A percentile compares a stretch with the other conserved stretches of the same genome.
phyloP scores from a whole-genome alignment of 768 basidiomycete genomes.

The Pleurotus platypus region DNA sequence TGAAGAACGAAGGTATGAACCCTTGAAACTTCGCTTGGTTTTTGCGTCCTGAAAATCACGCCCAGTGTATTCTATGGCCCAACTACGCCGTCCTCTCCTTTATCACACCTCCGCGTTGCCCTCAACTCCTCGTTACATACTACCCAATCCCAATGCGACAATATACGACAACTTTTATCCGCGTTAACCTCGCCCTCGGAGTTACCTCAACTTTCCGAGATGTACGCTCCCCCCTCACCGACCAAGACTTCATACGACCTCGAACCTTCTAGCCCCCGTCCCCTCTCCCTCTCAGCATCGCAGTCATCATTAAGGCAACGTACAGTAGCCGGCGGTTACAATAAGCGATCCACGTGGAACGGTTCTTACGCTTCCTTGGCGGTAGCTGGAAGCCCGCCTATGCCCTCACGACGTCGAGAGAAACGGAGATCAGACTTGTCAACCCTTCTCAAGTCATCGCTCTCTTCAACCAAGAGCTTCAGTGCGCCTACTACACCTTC shows the following conservation, averaged over 20 bases:
- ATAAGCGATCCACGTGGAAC: constrained; percentile 75
- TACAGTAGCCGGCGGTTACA: constrained; percentile 21
- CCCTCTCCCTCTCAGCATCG: constrained; percentile 39
- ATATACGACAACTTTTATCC: constrained; percentile 72
- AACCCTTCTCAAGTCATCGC: constrained; percentile 33
- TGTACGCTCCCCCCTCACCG: constrained; percentile 84
- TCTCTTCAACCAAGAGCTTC: constrained; percentile 18
- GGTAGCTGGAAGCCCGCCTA: constrained; percentile 41
- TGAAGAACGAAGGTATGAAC: constrained; percentile 60
- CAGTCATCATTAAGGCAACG: constrained; percentile 21
- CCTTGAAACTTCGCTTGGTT: background rate
- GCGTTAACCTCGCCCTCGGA: constrained; percentile 72
- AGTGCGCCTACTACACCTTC: constrained; percentile 37
- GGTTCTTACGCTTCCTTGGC: constrained; percentile 58
- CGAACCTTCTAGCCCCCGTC: constrained; percentile 27
- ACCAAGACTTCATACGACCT: constrained; percentile 22
- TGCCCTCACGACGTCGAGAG: constrained; percentile 39
- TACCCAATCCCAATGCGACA: constrained; percentile 79
- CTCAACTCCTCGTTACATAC: constrained; percentile 72
- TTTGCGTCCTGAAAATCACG: constrained; percentile 2
- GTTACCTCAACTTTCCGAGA: constrained; percentile 76
- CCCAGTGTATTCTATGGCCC: constrained; percentile 34
- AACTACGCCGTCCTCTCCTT: constrained; percentile 43
- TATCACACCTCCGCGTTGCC: constrained; percentile 61
- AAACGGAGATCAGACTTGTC: constrained; percentile 56